These are phyloP conservation scores for Ganoderma resinaceum DNA, from an alignment of 1,284 basidiomycete genomes.

Conservation along the genomic window DNA sequence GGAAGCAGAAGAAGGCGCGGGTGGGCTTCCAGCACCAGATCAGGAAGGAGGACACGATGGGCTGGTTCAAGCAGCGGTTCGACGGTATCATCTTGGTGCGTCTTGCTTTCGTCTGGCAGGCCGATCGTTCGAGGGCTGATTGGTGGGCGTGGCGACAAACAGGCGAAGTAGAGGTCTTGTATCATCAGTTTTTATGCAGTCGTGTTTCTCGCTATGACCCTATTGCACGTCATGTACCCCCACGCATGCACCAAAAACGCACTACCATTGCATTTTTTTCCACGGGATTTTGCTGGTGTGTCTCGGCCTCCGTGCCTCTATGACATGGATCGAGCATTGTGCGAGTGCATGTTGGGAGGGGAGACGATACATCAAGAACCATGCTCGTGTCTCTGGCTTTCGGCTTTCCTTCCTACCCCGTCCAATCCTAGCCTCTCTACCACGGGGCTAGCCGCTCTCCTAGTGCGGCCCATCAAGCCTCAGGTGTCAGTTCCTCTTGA, in stretches of 20 bases:
- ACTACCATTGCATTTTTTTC: conserved; percentile 26
- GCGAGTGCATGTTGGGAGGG: no score
- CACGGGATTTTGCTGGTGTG: background rate
- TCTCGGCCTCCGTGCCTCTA: no score
- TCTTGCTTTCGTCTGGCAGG: conserved; percentile 23
- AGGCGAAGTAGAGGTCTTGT: conserved; percentile 38
- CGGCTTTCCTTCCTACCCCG: no score
- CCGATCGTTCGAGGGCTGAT: conserved; percentile 10
- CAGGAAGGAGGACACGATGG: conserved; percentile 92
- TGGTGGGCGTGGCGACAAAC: background rate
- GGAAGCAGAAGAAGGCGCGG: conserved; percentile 90
- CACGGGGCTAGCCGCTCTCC: no score
- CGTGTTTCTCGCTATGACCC: conserved; percentile 38
- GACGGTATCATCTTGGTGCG: conserved; percentile 93
- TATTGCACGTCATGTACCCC: conserved; percentile 40
- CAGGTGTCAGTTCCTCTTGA: no score
- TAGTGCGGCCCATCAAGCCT: no score
- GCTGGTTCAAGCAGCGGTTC: conserved; percentile 99
- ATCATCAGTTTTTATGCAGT: conserved; percentile 34
- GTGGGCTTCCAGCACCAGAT: conserved; percentile 91
- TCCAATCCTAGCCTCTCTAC: no score
- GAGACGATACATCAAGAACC: no score
- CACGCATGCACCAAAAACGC: conserved; percentile 37
- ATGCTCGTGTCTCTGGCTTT: no score
- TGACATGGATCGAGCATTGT: no score